Evolutionary conservation across 768 basidiomycete species (phyloP).

Genomic region (Podaxis carcinomalis): DNA sequence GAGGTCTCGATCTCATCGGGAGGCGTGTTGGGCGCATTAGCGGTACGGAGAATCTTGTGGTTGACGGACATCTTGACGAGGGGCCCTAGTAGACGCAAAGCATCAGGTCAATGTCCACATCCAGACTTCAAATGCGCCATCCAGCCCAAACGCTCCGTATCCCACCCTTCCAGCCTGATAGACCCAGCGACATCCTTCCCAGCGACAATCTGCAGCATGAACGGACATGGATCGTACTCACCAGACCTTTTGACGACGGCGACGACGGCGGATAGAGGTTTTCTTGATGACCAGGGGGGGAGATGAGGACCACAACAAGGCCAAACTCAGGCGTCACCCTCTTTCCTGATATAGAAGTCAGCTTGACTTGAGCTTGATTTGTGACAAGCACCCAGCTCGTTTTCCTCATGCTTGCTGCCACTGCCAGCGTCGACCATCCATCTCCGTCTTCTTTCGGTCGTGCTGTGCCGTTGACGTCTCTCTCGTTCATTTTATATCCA

Average conservation of each 20-base stretch:
- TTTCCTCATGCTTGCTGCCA: not conserved
- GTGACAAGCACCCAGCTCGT: not conserved
- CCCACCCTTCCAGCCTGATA: conserved; percentile 14
- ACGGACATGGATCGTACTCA: conserved; percentile 46
- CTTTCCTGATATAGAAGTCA: conserved; percentile 5
- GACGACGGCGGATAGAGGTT: conserved; percentile 34
- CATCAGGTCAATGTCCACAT: conserved; percentile 45
- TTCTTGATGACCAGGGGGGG: conserved; percentile 26
- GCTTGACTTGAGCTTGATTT: conserved; percentile 4
- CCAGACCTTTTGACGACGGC: conserved; percentile 63
- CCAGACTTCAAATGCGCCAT: conserved; percentile 34
- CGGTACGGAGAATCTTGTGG: conserved; percentile 90
- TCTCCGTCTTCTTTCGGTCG: not conserved
- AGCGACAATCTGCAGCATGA: conserved; percentile 21
- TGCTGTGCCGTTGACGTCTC: not conserved
- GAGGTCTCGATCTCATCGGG: conserved; percentile 89
- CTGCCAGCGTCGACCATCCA: not conserved
- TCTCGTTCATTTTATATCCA: not conserved
- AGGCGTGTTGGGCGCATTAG: conserved; percentile 86
- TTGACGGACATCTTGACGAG: conserved; percentile 67
- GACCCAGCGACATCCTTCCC: conserved; percentile 20
- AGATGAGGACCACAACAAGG: conserved; percentile 29
- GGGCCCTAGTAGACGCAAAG: conserved; percentile 27
- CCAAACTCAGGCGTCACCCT: conserved; percentile 17
- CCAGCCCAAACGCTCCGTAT: conserved; percentile 44